Conservation (phyloP, 169 alveolate genomes). For the Sarcocystis neurona region DNA sequence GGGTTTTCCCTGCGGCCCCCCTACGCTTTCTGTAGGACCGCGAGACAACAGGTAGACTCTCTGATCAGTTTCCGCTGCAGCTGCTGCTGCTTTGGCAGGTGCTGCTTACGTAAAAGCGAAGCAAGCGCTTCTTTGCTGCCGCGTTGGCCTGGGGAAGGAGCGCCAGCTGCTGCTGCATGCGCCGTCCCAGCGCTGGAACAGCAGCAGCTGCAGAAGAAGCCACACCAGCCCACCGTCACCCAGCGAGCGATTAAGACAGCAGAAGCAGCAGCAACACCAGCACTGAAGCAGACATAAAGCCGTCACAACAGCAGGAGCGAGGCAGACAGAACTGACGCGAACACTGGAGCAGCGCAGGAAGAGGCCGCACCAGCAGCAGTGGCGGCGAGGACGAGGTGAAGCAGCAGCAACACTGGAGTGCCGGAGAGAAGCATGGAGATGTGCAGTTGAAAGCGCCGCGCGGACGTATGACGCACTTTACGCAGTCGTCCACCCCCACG, state of each 20-base stretch:
- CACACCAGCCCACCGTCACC: too few relatives aligned
- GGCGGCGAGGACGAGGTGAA: neutral
- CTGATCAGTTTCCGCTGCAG: too few relatives aligned
- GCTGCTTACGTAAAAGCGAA: neutral
- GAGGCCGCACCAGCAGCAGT: too few relatives aligned
- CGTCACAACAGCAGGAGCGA: neutral
- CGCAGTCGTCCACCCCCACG: too few relatives aligned
- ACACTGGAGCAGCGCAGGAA: neutral
- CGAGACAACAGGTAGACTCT: too few relatives aligned
- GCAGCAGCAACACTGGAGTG: neutral
- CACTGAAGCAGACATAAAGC: too few relatives aligned
- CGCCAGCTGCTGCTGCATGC: conserved; percentile 9
- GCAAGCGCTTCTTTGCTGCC: neutral
- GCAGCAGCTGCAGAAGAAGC: conserved; percentile 23
- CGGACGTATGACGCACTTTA: neutral
- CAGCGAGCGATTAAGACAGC: too few relatives aligned
- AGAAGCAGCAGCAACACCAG: too few relatives aligned
- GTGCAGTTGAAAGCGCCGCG: neutral
- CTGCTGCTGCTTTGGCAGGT: neutral
- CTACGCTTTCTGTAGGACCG: neutral
- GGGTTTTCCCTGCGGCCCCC: too few relatives aligned
- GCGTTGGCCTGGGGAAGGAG: neutral
- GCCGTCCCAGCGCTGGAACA: neutral
- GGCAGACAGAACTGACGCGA: neutral
- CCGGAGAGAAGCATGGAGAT: neutral